phyloP scores from a whole-genome alignment of 192 early-diverging fungal genomes.

The Coemansia sp. region DNA sequence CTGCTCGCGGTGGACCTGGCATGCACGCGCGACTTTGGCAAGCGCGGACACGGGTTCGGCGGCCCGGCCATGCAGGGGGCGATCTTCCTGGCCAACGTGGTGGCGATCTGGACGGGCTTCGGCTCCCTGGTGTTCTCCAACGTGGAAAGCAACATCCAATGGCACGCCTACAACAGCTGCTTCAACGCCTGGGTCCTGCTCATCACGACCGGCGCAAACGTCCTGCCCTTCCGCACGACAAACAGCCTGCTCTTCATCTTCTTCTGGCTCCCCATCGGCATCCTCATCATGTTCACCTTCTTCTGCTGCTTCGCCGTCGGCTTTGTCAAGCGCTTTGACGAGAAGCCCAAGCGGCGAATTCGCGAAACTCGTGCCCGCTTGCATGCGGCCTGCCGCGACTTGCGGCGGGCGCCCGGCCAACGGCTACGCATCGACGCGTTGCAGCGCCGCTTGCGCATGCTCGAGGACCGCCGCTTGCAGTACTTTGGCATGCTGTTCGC shows the following conservation, averaged over 20 bases:
- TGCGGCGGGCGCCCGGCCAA: constrained; percentile 16
- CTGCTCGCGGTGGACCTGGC: constrained; percentile 32
- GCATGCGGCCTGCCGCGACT: constrained; percentile 25
- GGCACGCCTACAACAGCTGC: constrained; percentile 54
- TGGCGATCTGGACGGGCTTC: constrained; percentile 54
- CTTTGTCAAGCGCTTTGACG: constrained; percentile 47
- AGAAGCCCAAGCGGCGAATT: constrained; percentile 43
- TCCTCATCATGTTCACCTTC: constrained; percentile 50
- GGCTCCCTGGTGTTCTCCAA: constrained; percentile 42
- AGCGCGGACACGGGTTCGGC: constrained; percentile 42
- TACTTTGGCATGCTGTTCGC: constrained; percentile 37
- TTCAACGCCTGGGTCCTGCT: constrained; percentile 45
- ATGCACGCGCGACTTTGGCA: constrained; percentile 45
- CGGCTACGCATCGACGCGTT: constrained; percentile 20
- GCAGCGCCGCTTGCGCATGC: constrained; percentile 13
- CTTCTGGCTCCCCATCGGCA: constrained; percentile 53
- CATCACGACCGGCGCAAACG: constrained; percentile 42
- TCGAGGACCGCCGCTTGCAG: constrained; percentile 30
- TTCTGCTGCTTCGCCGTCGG: constrained; percentile 48
- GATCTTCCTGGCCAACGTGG: constrained; percentile 39
- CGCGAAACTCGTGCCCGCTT: constrained; percentile 28
- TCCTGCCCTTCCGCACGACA: constrained; percentile 22
- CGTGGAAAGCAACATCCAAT: constrained; percentile 30
- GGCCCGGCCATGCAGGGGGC: constrained; percentile 43
- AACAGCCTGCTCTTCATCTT: constrained; percentile 51